These are phyloP conservation scores for Moesziomyces antarcticus DNA, from an alignment of 1,284 basidiomycete genomes.

Conservation along the genomic window DNA sequence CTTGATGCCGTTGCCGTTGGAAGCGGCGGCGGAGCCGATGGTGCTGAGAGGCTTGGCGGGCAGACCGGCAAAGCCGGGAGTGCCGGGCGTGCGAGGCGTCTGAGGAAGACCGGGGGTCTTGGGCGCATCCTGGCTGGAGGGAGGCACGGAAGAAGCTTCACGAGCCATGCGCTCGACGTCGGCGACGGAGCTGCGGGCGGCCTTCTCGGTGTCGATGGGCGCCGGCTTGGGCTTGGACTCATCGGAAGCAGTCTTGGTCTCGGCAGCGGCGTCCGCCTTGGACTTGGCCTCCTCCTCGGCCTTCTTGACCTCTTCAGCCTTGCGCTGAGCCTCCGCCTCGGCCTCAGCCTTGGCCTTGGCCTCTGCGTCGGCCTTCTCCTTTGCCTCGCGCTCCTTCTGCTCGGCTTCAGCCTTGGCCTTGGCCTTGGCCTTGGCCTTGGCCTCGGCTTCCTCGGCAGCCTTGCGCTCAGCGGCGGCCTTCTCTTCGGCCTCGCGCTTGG, in stretches of 20 bases:
- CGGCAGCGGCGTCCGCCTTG: constrained; percentile 33
- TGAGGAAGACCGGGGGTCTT: constrained; percentile 53
- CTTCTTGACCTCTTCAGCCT: constrained; percentile 38
- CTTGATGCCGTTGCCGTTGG: constrained; percentile 51
- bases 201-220: constrained; percentile 48
- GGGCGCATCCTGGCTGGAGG: constrained; percentile 54
- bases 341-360: constrained; percentile 20
- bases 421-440: too few species aligned
- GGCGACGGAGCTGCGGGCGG: constrained; percentile 50
- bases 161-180: constrained; percentile 63
- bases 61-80: constrained; percentile 61
- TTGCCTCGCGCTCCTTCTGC: constrained; percentile 42
- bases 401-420: constrained; percentile 40
- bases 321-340: constrained; percentile 28
- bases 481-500: constrained; percentile 42
- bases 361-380: constrained; percentile 40
- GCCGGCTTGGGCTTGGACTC: constrained; percentile 45
- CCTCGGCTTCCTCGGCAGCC: constrained; percentile 40
- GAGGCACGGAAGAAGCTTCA: constrained; percentile 62
- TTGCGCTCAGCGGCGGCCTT: constrained; percentile 39
- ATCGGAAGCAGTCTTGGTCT: constrained; percentile 39
- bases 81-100: constrained; percentile 61
- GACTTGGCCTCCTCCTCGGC: constrained; percentile 29
- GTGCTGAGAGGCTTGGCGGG: constrained; percentile 62
- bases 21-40: constrained; percentile 21